A percentile compares a stretch with the other conserved stretches of the same genome.
phyloP scores from a whole-genome alignment of 805 yeast genomes.

The Scheffersomyces ergatensis region DNA sequence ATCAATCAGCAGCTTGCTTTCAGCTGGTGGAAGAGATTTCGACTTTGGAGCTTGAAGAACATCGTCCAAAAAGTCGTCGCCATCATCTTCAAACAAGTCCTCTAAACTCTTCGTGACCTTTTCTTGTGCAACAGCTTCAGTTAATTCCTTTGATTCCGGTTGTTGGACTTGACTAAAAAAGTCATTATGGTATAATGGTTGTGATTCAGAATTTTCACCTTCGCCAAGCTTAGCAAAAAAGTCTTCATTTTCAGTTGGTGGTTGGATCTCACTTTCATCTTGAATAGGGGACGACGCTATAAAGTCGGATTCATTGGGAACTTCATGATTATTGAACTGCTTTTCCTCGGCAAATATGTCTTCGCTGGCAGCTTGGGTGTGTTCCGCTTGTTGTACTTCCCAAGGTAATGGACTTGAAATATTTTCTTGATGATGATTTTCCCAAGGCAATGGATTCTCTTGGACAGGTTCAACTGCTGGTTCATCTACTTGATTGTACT shows the following conservation, averaged over 20 bases:
- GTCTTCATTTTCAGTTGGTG: slow-evolving; percentile 3
- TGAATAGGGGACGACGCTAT: no score
- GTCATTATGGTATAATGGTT: not conserved
- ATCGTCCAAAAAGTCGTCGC: slow-evolving; percentile 13
- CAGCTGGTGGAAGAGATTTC: slow-evolving; percentile 7
- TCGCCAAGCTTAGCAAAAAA: slow-evolving; percentile 3
- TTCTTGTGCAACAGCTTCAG: not conserved
- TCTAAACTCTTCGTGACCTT: slow-evolving; percentile 3
- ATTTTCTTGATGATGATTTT: slow-evolving; percentile 2
- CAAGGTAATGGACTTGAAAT: slow-evolving; percentile 5
- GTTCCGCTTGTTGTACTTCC: slow-evolving; percentile 6
- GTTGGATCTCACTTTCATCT: no score
- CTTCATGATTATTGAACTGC: not conserved
- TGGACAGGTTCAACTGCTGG: slow-evolving; percentile 1
- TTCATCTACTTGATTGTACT: not conserved
- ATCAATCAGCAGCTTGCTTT: not conserved
- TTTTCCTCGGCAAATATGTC: not conserved
- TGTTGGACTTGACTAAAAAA: not conserved
- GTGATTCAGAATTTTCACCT: no score
- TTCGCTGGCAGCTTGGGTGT: no score
- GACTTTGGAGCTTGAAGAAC: not conserved
- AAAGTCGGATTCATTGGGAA: not conserved
- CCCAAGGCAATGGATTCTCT: slow-evolving; percentile 12
- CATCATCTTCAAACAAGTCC: slow-evolving; percentile 9
- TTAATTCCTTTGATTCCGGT: not conserved